Base-by-base conservation (phyloP, 2,329 filamentous ascomycete genomes). In the Aspergillus brasiliensis region DNA sequence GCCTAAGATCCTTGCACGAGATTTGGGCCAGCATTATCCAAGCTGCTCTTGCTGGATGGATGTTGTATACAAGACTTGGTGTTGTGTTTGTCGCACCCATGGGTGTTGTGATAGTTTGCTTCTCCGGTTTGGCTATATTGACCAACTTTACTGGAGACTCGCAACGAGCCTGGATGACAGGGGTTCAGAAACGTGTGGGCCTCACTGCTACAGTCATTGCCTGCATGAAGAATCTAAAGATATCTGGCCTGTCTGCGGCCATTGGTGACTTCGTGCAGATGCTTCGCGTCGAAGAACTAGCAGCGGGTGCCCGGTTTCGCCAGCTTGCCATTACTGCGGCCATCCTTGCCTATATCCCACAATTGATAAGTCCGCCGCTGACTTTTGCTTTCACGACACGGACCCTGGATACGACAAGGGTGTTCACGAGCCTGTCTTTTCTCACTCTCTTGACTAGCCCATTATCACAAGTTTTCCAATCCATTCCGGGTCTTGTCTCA, bases 181-280 rank as follows among this genome's bases (percentile, higher is more conserved):
- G 42, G 10, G 61, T 71, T 2, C 71, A 73, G 54, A 67, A 61
- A 25, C 65, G 71, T 2, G 69, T 72, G 38, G 69, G 66, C 13
- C 48, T 70, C 25, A 74, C 69, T 3, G 65, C 71, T 23, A 69
- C 61, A 1, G 66, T 72, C n/a, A 73, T 79, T 42, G 64, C 69
- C 3, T 70, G 68, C 60, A 78, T 80, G 71, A 80, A 78, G 60
- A 65, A 69, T 37, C 62, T 80, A 17, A 78, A 76, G 57, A 75
- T 80, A 40, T 73, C 73, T 2, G 77, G 77, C 2, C 67, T 80
- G 5, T 56, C 76, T 5, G 61, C 28, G 15, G 56, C 71, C 2
- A 60, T 78, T 3, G 65, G 67, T 15, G 57, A 63, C 6, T 64
- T 71, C 3, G 66, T 80, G 4, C 75, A 79, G 57, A 61, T 59